Conservation (phyloP, 1,284 basidiomycete genomes). For the Abortiporus biennis region DNA sequence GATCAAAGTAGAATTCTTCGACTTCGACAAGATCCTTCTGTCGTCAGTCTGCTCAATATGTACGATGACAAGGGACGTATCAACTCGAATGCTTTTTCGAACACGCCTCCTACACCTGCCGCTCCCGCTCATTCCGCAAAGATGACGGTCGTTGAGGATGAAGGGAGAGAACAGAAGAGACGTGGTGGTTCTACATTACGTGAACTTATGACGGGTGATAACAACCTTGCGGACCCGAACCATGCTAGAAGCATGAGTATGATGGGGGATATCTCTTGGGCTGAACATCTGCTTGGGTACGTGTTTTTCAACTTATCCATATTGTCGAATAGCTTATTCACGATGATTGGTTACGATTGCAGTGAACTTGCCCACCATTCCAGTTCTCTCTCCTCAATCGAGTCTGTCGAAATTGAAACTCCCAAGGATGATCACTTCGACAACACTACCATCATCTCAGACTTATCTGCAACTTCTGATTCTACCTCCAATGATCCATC, state of each 20-base stretch:
- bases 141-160: conserved; percentile 16
- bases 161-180: conserved; percentile 45
- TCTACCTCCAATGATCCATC: conserved; percentile 37
- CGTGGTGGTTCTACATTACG: conserved; percentile 66
- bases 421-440: conserved; percentile 22
- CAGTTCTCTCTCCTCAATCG: conserved; percentile 19
- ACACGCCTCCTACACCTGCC: conserved; percentile 41
- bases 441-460: neutral
- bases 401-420: conserved; percentile 21
- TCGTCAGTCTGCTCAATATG: conserved; percentile 61
- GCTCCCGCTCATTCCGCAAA: too few species aligned
- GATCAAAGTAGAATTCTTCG: conserved; percentile 48
- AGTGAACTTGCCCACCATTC: conserved; percentile 19
- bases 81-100: conserved; percentile 55
- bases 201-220: conserved; percentile 46
- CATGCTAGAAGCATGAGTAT: conserved; percentile 27
- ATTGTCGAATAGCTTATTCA: conserved; percentile 2
- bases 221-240: conserved; percentile 35
- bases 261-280: conserved; percentile 72
- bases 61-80: conserved; percentile 69
- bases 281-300: conserved; percentile 64
- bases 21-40: conserved; percentile 69
- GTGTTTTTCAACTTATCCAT: conserved; percentile 14
- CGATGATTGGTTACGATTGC: too few species aligned
- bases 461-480: conserved; percentile 8